Base-by-base conservation (phyloP, 495 filamentous ascomycete species). In the Xanthoparmelia taractica region DNA sequence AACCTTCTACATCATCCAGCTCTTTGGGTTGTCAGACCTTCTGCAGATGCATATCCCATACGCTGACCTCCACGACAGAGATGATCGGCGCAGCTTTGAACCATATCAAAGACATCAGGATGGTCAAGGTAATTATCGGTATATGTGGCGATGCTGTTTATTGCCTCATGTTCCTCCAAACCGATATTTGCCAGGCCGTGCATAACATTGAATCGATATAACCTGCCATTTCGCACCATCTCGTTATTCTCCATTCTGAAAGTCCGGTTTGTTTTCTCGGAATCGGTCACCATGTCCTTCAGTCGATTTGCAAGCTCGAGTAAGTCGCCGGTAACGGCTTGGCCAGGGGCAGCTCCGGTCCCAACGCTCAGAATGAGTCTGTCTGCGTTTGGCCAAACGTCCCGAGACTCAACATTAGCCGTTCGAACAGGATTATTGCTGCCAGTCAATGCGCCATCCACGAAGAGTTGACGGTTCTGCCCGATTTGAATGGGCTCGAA, bases 371-470 rank as follows among this genome's bases (percentile, higher is more conserved):
- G 12, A 12, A 60, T 48, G 10, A 60, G 43, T 31, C 58, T 41
- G 50, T 60, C 58, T 23, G 43, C 58, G 4, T 7, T 43, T 13
- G 33, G 47, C 52, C 60, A 61, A 0, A 70, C 67, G 56, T 75
- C 68, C 0, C 38, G 25, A 1, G 72, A 71, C 41, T 75, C 73
- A n/a, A 67, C 67, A 7, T 72, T 67, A 1, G 73, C 65, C 25
- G 74, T 69, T 15, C 69, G 64, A 17, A 63, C 48, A 3, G 78
- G 79, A 43, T 82, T 81, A 60, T 81, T 81, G 33, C 74, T 72
- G 0, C 74, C 72, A 4, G 52, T 60, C 11, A 80, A 69, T 7
- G 75, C 77, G 10, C 78, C 79, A 64, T 81, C 79, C 0, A 74
- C 75, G 61, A 76, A 82, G 27, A 66, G 63, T 0, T 64, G 72